Conservation (phyloP, 2,329 filamentous ascomycete genomes). For the Fonsecaea monophora region DNA sequence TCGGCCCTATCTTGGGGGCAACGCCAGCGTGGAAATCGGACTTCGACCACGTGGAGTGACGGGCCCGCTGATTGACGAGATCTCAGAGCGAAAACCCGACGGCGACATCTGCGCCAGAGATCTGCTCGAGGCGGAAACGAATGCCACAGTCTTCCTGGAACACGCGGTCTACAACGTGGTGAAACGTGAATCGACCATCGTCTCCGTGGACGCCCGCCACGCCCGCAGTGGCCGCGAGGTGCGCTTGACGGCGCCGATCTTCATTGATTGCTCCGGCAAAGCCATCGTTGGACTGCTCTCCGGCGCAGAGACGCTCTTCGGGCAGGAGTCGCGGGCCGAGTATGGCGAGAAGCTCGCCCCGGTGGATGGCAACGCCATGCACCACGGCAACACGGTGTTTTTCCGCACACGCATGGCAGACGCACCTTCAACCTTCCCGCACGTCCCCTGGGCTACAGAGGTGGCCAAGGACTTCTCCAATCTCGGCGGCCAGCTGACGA, state of each 20-base stretch:
- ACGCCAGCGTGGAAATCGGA: conserved; percentile 24
- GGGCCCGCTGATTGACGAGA: conserved; percentile 20
- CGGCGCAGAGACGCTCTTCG: conserved; percentile 21
- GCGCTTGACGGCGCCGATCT: conserved; percentile 13
- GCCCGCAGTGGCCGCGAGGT: conserved; percentile 17
- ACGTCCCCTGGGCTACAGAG: conserved; percentile 21
- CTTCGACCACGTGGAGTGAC: conserved; percentile 21
- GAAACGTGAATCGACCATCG: conserved; percentile 4
- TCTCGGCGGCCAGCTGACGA: conserved; percentile 16
- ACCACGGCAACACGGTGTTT: conserved; percentile 26
- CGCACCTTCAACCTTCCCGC: conserved; percentile 12
- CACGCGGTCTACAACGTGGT: conserved; percentile 15
- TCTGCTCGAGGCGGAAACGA: conserved; percentile 18
- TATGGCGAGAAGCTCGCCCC: conserved; percentile 67
- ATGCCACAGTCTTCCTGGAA: conserved; percentile 18
- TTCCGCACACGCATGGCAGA: conserved; percentile 17
- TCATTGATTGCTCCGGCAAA: conserved; percentile 24
- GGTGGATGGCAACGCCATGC: conserved; percentile 50
- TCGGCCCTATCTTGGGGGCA: conserved; percentile 20
- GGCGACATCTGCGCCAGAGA: conserved; percentile 16
- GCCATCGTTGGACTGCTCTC: conserved; percentile 14
- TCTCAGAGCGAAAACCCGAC: conserved; percentile 17
- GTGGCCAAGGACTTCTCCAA: conserved; percentile 24
- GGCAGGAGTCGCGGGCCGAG: conserved; percentile 55
- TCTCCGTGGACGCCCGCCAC: conserved; percentile 18